Evolutionary conservation across 805 yeast genomes (phyloP), one percentile per base, ranked within the genome.

Genomic region (Candida sithepensis): DNA sequence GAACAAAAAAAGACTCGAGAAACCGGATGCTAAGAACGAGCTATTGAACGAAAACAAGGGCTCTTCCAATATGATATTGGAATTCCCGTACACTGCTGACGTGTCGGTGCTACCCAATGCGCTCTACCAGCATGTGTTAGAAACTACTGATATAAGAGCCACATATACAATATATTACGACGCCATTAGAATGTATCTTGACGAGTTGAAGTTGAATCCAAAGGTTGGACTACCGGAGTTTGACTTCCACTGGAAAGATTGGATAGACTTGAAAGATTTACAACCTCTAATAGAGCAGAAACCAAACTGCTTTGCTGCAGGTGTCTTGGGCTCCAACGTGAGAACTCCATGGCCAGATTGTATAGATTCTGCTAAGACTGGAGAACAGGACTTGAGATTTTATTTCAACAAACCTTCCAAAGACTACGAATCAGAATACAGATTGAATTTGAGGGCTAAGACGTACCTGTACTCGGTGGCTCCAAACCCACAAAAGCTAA

Each of bases 191-290:
- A 57, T 60, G 36, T 68, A 64, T 43, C 59, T 52, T 47, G 49
- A 45, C 51, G 59, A 51, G 46, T 43, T 56, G 53, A 49, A 59
- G 50, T 16, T 52, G 20, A 45, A 57, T 36, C 50, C 70, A 41
- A 46, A 61, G 51, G 51, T 53, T n/a, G 46, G 52, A 6, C 71
- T 72, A 2, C 69, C 74, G 0, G 66, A 60, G 16, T 62, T 69
- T 40, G 67, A 60, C 18, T 78, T 79, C 61, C 78, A 77, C 53
- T 79, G 83, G 84, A 69, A 68, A 47, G 84, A 79, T 57, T 78
- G 82, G 75, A 69, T 71, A 3, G 81, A 78, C 48, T 64, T 77
- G 64, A 67, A 72, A 7, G 63, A 66, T 21, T 60, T 75, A 50
- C 64, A 69, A 42, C 72, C 72, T 0, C 48, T 70, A 26, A 45